Evolutionary conservation across 1,284 basidiomycete genomes (phyloP).

Genomic region (Tremellales sp.): DNA sequence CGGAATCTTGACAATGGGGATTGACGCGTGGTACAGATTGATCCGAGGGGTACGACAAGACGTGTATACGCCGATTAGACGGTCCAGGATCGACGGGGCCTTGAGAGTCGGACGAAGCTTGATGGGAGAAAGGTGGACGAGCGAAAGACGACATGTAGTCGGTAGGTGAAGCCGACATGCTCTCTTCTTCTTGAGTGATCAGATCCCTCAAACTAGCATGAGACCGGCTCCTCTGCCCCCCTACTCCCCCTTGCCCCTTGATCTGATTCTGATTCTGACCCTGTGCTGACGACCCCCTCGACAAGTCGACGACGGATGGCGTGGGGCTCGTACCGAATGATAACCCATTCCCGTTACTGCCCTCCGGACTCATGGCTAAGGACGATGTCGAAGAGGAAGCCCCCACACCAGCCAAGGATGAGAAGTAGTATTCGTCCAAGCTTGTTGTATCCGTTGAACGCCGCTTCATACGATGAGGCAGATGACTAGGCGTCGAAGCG

Average conservation of each 20-base stretch:
- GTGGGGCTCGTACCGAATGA: not conserved
- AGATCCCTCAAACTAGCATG: constrained; percentile 2
- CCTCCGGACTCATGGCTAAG: constrained; percentile 13
- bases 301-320: not conserved
- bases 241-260: not conserved
- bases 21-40: not conserved
- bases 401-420: constrained; percentile 35
- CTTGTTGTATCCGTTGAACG: constrained; percentile 31
- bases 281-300: not conserved
- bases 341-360: not conserved
- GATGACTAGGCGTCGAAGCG: constrained; percentile 9
- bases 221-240: not conserved
- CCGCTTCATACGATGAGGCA: constrained; percentile 15
- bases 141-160: not conserved
- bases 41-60: not conserved
- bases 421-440: constrained; percentile 41
- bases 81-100: not conserved
- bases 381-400: constrained; percentile 33
- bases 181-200: not conserved
- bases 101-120: not conserved
- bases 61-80: not conserved
- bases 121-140: constrained; percentile 14
- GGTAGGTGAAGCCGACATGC: not conserved
- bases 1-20: not conserved
- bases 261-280: not conserved